Evolutionary conservation across 1,284 basidiomycete genomes (phyloP).

Genomic region (Sporisorium scitamineum): DNA sequence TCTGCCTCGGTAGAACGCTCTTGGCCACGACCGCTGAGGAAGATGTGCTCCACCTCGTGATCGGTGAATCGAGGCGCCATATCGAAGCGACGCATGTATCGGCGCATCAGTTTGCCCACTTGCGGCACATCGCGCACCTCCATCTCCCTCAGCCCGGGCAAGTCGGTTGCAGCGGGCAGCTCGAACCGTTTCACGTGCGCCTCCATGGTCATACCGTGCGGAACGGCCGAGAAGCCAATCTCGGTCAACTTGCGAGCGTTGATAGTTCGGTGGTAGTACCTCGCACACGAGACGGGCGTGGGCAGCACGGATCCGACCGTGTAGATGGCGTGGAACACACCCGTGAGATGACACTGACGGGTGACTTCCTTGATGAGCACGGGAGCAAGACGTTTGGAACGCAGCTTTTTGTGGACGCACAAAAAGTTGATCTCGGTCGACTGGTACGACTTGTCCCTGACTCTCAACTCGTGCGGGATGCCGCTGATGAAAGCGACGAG

Average conservation of each 20-base stretch:
- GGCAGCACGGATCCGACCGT: conserved; percentile 74
- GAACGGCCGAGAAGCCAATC: conserved; percentile 82
- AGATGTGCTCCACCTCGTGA: conserved; percentile 87
- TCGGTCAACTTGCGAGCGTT: conserved; percentile 94
- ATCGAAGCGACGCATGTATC: conserved; percentile 87
- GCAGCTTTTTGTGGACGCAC: conserved; percentile 96
- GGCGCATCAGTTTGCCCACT: conserved; percentile 80
- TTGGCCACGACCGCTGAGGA: conserved; percentile 84
- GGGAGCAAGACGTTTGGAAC: conserved; percentile 93
- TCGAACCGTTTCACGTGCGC: conserved; percentile 53
- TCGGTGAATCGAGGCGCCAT: conserved; percentile 82
- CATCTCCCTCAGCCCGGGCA: conserved; percentile 83
- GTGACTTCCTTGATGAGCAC: conserved; percentile 99
- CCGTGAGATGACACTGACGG: conserved; percentile 86
- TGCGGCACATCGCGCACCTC: conserved; percentile 80
- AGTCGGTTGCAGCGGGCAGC: conserved; percentile 36
- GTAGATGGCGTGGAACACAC: conserved; percentile 97
- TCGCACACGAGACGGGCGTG: conserved; percentile 68
- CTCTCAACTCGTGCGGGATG: conserved; percentile 75
- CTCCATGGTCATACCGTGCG: conserved; percentile 59
- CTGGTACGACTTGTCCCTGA: conserved; percentile 58
- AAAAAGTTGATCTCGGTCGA: conserved; percentile 93
- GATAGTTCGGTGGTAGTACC: conserved; percentile 92
- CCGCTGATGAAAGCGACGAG: conserved; percentile 99
- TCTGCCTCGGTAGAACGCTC: conserved; percentile 67